Conservation (phyloP, 2,329 filamentous ascomycete genomes). For the Colletotrichum tabaci region DNA sequence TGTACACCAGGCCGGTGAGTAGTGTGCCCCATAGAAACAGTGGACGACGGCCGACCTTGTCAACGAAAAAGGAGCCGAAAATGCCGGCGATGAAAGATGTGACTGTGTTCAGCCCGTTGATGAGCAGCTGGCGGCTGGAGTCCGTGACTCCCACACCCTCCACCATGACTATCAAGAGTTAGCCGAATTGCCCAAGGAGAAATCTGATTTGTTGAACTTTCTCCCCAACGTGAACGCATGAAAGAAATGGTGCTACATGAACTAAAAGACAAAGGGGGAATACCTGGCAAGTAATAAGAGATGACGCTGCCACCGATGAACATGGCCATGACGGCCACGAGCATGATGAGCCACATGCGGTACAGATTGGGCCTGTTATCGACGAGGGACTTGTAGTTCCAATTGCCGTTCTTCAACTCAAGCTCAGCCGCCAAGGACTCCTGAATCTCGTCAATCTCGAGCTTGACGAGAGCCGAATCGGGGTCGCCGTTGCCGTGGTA, state of each 20-base stretch:
- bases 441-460: constrained; percentile 63
- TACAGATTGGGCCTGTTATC: constrained; percentile 63
- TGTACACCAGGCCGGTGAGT: constrained; percentile 45
- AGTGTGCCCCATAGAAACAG: constrained; percentile 62
- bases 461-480: constrained; percentile 49
- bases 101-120: constrained; percentile 59
- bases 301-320: constrained; percentile 65
- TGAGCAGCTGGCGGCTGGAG: constrained; percentile 49
- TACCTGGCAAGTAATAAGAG: constrained; percentile 55
- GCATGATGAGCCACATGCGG: constrained; percentile 62
- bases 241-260: not conserved
- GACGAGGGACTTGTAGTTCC: constrained; percentile 61
- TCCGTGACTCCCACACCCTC: constrained; percentile 60
- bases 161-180: constrained; percentile 53
- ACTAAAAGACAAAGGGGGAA: constrained; percentile 45
- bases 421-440: constrained; percentile 61
- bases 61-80: constrained; percentile 57
- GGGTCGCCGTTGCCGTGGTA: constrained; percentile 61
- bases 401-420: constrained; percentile 52
- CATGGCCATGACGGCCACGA: constrained; percentile 64
- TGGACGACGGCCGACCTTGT: constrained; percentile 62
- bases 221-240: no score
- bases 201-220: no score
- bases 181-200: constrained; percentile 43
- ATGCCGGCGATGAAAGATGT: constrained; percentile 60